phyloP scores from a whole-genome alignment of 805 yeast species.

The Ogataea sp. region DNA sequence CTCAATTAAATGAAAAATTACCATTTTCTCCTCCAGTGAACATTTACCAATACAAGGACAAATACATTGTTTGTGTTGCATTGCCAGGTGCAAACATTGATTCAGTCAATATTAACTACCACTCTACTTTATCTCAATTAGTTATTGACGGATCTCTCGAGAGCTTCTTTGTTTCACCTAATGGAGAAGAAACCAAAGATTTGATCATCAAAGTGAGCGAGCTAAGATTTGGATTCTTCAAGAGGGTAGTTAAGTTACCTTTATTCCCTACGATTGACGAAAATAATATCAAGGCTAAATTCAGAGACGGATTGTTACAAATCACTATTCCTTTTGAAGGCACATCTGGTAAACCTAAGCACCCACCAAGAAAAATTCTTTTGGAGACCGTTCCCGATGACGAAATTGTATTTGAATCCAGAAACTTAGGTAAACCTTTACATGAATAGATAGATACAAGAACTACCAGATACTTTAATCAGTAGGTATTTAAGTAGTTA shows the following conservation, averaged over 20 bases:
- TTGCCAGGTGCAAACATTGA: conserved; percentile 52
- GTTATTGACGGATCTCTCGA: conserved; percentile 43
- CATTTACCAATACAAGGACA: conserved; percentile 41
- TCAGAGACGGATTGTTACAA: conserved; percentile 45
- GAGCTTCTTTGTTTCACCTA: too few species aligned
- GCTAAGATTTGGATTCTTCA: conserved; percentile 48
- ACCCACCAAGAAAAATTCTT: conserved; percentile 16
- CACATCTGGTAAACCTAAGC: conserved; percentile 7
- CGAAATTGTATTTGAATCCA: conserved; percentile 18
- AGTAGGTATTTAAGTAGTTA: too few species aligned
- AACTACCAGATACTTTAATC: too few species aligned
- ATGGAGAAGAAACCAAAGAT: conserved; percentile 16
- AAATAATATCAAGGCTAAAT: conserved; percentile 44
- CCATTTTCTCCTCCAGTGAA: conserved; percentile 56
- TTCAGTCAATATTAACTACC: conserved; percentile 48
- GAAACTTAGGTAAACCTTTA: background rate
- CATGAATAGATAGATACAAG: too few species aligned
- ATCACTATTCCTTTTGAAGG: conserved; percentile 39
- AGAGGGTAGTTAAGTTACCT: conserved; percentile 50
- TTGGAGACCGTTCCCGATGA: conserved; percentile 24
- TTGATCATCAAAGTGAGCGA: conserved; percentile 39
- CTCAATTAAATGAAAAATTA: conserved; percentile 29
- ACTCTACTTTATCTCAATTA: conserved; percentile 47
- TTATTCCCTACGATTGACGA: conserved; percentile 44
- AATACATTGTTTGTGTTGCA: conserved; percentile 41